phyloP scores from a whole-genome alignment of 169 alveolate genomes.

The Plasmodium reichenowi region DNA sequence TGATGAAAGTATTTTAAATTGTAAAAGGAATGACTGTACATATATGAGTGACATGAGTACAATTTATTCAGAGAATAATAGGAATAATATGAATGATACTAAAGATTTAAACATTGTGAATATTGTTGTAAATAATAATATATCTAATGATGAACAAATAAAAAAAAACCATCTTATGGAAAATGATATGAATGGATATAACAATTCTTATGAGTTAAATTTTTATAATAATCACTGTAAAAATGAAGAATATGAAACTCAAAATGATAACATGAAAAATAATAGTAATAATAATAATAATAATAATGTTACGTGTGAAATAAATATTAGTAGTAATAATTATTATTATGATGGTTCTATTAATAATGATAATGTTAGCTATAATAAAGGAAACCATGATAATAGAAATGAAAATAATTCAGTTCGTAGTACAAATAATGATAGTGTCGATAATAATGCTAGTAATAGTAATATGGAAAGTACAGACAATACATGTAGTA shows the following conservation, averaged over 20 bases:
- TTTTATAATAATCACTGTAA: constrained; percentile 2
- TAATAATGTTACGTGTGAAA: constrained; percentile 3
- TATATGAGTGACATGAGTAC: not conserved
- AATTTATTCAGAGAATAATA: not conserved
- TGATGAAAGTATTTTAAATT: constrained; percentile 5
- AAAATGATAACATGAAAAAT: not conserved
- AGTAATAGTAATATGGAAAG: not conserved
- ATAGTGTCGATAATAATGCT: constrained; percentile 15
- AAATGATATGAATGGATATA: constrained; percentile 4
- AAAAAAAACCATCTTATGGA: not conserved
- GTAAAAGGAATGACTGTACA: constrained; percentile 13
- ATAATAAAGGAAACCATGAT: constrained; percentile 2
- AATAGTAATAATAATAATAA: constrained; percentile 7
- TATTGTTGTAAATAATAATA: not conserved
- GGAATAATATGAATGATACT: constrained; percentile 9
- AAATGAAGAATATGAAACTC: constrained; percentile 19
- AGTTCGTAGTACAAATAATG: constrained; percentile 21
- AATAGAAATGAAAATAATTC: constrained; percentile 25
- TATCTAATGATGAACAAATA: too few relatives aligned
- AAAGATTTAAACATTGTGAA: constrained; percentile 17
- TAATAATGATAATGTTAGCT: not conserved
- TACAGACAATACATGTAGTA: too few relatives aligned
- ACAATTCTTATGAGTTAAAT: constrained; percentile 4
- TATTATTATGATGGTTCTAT: constrained; percentile 12
- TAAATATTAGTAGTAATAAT: not conserved